Evolutionary conservation across 257 asterid species (phyloP), one percentile per base, ranked within the genome.

Genomic region (Nicotiana obtusifolia): DNA sequence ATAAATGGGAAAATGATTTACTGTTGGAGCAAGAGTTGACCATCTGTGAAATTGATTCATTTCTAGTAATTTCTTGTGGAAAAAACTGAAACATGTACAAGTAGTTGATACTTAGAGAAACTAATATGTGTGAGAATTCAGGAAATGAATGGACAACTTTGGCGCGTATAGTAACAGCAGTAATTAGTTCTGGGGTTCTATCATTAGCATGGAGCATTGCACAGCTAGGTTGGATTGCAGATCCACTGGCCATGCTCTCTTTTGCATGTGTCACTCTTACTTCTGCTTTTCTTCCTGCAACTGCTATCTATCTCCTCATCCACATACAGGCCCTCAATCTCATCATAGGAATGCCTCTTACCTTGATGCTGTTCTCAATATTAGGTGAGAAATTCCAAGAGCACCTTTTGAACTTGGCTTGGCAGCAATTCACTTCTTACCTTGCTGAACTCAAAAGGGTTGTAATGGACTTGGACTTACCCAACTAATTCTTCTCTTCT

Each of bases 161-260:
- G 85, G 95, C 97, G n/a, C 97, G 90, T 83, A 87, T 91, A 62
- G 89, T 93, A 37, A 93, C 97, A 9, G 97, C 92, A 15, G 94
- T 87, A 13, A 91, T 93, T 19, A 97, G 98, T 16, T 90, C 98
- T 2, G 98, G 98, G 20, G 95, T 93, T 57, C 85, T 93, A 14
- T 87, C 98, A 9, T 84, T 91, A 26, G 93, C 91, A 47, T 93
- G 97, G 97, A 89, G 94, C 86, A 83, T 90, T 88, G 85, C 98
- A 1, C 92, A 85, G 82, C 82, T 93, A 47, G 98, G 98, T 16
- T 93, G 98, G 98, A 76, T 92, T 76, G 97, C 94, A 8, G 95
- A 92, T 84, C 98, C 97, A n/a, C 3, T 87, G 5, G 31, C 85
- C 13, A 87, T 93, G 91, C 67, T 93, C 16, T 47, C 65, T 4